Base-by-base conservation (phyloP, 768 basidiomycete species). In the Lactifluus volemus region DNA sequence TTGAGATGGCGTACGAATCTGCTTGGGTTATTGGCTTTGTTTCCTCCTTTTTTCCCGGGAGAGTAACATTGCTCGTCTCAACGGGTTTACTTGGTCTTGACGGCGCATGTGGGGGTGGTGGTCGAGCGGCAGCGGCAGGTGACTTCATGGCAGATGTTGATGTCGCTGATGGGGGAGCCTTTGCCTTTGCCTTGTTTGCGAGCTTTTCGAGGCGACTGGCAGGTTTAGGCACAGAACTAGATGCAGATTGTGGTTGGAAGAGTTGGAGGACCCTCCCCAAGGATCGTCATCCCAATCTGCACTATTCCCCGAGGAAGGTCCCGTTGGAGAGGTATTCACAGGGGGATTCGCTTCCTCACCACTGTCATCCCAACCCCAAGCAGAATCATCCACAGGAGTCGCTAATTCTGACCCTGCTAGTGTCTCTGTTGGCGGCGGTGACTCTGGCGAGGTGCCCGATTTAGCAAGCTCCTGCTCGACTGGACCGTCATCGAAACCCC, bases 331-430 rank as follows among this genome's bases (percentile, higher is more conserved):
- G 21, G 50, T 39, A 17, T 51, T 30, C 34, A 29, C 53, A 25
- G 59, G 47, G 4, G 58, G 50, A 21, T 73, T 55, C 12, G 57
- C 32, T 4, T 68, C 63, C 50, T 71, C 76, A 12, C 77, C 77
- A 34, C 83, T 82, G 45, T 84, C 82, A 42, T 88, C 84, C 84
- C 84, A 89, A 2, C 85, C 90, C 89, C 90, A 92, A 0, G 87
- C 83, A 65, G 81, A 71, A 64, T 82, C 79, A 14, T 68, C 68
- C 9, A 67, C 66, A 3, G 34, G 63, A 10, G 55, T 51, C 10
- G 14, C 53, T 3, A 52, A 32, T 41, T 78, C 78, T 5, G 68
- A 53, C 30, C 68, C 67, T 15, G 61, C 4, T 7, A n/a, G 30
- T 38, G 19, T 41, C 10, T 51, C 36, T 53, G 60, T 55, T 17